Conservation (phyloP, 2,329 filamentous ascomycete species). For the Basipetospora sp. region DNA sequence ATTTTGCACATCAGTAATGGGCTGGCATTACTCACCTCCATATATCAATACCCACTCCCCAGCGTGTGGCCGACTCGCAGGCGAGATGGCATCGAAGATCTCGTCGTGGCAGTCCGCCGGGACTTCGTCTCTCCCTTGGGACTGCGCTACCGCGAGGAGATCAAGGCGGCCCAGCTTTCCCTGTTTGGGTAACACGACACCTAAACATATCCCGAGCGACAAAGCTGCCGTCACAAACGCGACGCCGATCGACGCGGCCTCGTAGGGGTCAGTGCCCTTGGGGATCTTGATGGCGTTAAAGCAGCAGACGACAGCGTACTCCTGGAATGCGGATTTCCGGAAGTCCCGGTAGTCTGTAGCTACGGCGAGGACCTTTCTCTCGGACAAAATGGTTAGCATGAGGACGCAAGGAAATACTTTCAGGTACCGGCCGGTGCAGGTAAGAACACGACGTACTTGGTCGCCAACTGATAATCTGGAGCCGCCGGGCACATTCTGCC, state of each 20-base stretch:
- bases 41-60: conserved; percentile 6
- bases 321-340: conserved; percentile 56
- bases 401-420: no score
- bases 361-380: conserved; percentile 41
- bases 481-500: conserved; percentile 5
- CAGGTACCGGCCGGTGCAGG: background rate
- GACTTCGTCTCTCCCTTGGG: background rate
- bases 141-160: background rate
- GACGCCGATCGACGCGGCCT: conserved; percentile 51
- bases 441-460: conserved; percentile 13
- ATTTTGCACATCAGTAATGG: no score
- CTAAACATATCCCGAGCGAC: conserved; percentile 54
- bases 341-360: conserved; percentile 62
- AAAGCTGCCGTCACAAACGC: conserved; percentile 57
- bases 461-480: conserved; percentile 39
- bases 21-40: conserved; percentile 4
- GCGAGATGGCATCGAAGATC: conserved; percentile 2
- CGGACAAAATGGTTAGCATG: conserved; percentile 11
- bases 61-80: background rate
- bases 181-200: conserved; percentile 41
- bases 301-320: conserved; percentile 50
- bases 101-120: conserved; percentile 3
- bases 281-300: conserved; percentile 53
- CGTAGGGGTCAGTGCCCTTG: conserved; percentile 31
- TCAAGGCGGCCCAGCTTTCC: conserved; percentile 1